phyloP scores from a whole-genome alignment of 208 protist species.

The Wallacemonas sp. region DNA sequence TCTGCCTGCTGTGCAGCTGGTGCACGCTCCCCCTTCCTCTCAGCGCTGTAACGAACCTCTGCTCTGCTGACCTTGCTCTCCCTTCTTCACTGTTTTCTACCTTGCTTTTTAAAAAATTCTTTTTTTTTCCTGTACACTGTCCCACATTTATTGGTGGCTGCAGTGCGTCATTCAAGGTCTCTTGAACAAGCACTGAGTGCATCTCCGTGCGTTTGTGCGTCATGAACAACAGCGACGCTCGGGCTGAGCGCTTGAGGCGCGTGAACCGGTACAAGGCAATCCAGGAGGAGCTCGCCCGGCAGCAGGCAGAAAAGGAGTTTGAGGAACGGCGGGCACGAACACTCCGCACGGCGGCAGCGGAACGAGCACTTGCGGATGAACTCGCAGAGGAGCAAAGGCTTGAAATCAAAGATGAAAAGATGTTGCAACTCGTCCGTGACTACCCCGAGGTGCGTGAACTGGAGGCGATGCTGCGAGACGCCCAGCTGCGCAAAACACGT shows the following conservation, averaged over 20 bases:
- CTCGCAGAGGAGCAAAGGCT: conserved; percentile 73
- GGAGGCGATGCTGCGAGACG: conserved; percentile 67
- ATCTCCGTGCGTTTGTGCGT: not conserved
- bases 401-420: conserved; percentile 82
- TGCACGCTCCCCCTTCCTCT: too few species aligned
- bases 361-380: conserved; percentile 76
- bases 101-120: conserved; percentile 51
- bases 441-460: conserved; percentile 81
- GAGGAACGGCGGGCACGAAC: conserved; percentile 41
- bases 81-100: conserved; percentile 16
- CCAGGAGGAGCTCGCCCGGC: conserved; percentile 75
- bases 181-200: too few species aligned
- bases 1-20: too few species aligned
- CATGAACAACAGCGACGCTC: conserved; percentile 49
- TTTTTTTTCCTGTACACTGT: conserved; percentile 13
- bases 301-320: conserved; percentile 77
- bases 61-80: not conserved
- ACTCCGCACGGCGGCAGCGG: conserved; percentile 42
- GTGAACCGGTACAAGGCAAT: conserved; percentile 86
- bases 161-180: not conserved
- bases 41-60: too few species aligned
- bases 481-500: conserved; percentile 76
- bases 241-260: conserved; percentile 80
- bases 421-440: conserved; percentile 80
- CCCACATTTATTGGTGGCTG: too few species aligned